A percentile compares a stretch with the other conserved stretches of the same genome.
Evolutionary conservation across 495 filamentous ascomycete genomes (phyloP).

Genomic region (Pyronema omphalodes): DNA sequence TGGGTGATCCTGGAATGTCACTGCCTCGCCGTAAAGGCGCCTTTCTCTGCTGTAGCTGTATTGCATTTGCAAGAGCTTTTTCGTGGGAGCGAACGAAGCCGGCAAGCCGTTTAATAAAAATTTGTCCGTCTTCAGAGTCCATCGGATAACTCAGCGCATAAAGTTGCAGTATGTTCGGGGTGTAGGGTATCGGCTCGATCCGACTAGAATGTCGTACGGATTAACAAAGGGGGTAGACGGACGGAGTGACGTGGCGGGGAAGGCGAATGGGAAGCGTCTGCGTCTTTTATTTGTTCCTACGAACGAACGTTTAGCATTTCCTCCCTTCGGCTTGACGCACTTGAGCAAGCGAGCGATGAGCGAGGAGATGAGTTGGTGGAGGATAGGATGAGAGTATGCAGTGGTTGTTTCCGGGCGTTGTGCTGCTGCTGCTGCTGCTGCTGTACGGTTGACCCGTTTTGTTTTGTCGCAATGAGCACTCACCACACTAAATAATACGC

Average conservation of each 20-base stretch:
- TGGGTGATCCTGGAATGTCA: conserved; percentile 30
- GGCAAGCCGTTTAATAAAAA: conserved; percentile 87
- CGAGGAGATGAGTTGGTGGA: not conserved
- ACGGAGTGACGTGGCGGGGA: not conserved
- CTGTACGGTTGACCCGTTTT: not conserved
- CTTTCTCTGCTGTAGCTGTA: conserved; percentile 59
- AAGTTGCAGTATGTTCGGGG: conserved; percentile 3
- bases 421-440: not conserved
- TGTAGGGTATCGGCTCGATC: not conserved
- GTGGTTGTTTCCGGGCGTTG: no score
- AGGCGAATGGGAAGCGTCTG: conserved; percentile 4
- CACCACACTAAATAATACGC: conserved; percentile 2
- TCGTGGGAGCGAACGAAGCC: conserved; percentile 93
- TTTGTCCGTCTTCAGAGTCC: conserved; percentile 76
- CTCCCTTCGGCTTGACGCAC: conserved; percentile 15
- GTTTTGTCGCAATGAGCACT: not conserved
- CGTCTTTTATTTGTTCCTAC: not conserved
- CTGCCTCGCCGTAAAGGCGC: conserved; percentile 26
- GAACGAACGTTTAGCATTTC: conserved; percentile 7
- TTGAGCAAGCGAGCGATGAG: conserved; percentile 3
- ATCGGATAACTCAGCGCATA: conserved; percentile 32
- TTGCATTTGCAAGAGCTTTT: conserved; percentile 87
- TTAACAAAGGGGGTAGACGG: not conserved
- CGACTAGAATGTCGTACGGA: not conserved
- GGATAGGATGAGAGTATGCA: not conserved